Conservation (phyloP, 768 basidiomycete species). For the Leccinum incarnatum region DNA sequence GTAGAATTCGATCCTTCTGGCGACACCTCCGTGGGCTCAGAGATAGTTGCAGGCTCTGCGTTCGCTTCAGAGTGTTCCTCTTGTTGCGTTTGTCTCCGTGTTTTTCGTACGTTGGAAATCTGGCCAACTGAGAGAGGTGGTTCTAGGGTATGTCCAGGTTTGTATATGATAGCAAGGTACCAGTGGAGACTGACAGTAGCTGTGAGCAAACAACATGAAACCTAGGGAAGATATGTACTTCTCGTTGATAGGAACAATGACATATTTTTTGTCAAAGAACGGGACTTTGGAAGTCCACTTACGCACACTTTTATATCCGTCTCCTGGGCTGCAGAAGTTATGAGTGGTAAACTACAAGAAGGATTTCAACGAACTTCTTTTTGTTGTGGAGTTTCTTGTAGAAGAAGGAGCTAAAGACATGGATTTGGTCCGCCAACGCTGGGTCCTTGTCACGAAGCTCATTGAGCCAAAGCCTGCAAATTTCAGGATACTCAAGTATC, state of each 20-base stretch:
- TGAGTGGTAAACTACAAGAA: slow-evolving; percentile 11
- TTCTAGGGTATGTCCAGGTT: slow-evolving; percentile 62
- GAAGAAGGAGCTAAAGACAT: slow-evolving; percentile 97
- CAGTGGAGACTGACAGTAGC: slow-evolving; percentile 72
- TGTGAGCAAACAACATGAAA: slow-evolving; percentile 4
- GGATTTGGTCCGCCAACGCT: slow-evolving; percentile 65
- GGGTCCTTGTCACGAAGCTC: slow-evolving; percentile 54
- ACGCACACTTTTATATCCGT: slow-evolving; percentile 79
- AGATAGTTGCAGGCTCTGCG: background rate
- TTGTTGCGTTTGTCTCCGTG: slow-evolving; percentile 24
- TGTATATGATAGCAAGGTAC: slow-evolving; percentile 93
- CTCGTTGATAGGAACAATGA: slow-evolving; percentile 97
- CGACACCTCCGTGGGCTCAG: background rate
- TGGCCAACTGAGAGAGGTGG: slow-evolving; percentile 40
- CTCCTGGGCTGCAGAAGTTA: slow-evolving; percentile 40
- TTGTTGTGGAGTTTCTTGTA: slow-evolving; percentile 82
- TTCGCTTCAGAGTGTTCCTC: slow-evolving; percentile 1
- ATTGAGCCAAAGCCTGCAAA: slow-evolving; percentile 63
- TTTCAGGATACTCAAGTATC: slow-evolving; percentile 3
- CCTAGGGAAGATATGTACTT: slow-evolving; percentile 51
- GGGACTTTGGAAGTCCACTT: slow-evolving; percentile 94
- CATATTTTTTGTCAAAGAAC: slow-evolving; percentile 86
- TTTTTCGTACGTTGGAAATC: slow-evolving; percentile 12
- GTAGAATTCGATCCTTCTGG: slow-evolving; percentile 1
- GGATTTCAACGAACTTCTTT: slow-evolving; percentile 46